Percentiles rank a stretch among this genome's conserved stretches.
Evolutionary conservation across 2,329 filamentous ascomycete genomes (phyloP).

Genomic region (Elsinoe ampelina): DNA sequence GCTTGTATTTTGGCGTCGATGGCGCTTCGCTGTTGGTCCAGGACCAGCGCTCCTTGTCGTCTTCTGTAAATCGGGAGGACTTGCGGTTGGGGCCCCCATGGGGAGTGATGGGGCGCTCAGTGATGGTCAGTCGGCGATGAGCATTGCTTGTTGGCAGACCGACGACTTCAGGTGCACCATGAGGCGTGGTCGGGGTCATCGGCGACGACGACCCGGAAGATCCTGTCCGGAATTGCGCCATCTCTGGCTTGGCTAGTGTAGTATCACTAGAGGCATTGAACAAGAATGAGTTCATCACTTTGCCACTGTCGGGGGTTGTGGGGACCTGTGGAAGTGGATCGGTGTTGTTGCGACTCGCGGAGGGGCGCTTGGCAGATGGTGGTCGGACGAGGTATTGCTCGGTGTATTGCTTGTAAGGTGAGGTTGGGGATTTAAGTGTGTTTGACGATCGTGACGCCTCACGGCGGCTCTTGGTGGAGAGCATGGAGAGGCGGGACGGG

Average conservation of each 20-base stretch:
- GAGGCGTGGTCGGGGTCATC: neutral
- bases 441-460: conserved; percentile 6
- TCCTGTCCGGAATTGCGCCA: neutral
- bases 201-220: neutral
- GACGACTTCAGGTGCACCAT: conserved; percentile 1
- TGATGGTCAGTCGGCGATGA: neutral
- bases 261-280: conserved; percentile 1
- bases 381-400: conserved; percentile 7
- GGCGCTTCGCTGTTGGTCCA: conserved; percentile 25
- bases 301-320: neutral
- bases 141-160: neutral
- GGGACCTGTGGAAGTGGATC: conserved; percentile 9
- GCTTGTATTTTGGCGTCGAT: conserved; percentile 20
- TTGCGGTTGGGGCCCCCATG: neutral
- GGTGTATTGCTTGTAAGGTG: conserved; percentile 12
- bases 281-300: neutral
- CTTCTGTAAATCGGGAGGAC: conserved; percentile 1
- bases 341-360: conserved; percentile 3
- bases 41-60: conserved; percentile 19
- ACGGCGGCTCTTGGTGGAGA: conserved; percentile 13
- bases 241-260: conserved; percentile 2
- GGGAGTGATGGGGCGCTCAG: neutral
- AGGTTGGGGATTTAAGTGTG: conserved; percentile 13
- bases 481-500: conserved; percentile 9
- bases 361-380: neutral